These are phyloP conservation scores for Aspergillus homomorphus DNA, from an alignment of 495 filamentous ascomycete species.

Conservation along the genomic window DNA sequence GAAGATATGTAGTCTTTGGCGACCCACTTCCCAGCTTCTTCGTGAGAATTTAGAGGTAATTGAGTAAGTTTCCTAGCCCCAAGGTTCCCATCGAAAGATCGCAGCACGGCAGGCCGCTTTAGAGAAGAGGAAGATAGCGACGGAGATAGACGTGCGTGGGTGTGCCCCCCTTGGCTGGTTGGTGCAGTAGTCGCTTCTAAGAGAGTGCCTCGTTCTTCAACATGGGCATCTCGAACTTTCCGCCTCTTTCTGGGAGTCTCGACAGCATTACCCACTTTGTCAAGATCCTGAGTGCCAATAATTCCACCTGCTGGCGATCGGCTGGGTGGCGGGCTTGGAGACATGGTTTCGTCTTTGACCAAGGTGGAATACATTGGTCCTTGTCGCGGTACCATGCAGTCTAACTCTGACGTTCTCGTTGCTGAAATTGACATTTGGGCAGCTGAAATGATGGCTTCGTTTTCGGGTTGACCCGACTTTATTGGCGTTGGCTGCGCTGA, in stretches of 20 bases:
- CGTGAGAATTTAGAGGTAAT: slow-evolving; percentile 6
- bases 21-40: slow-evolving; percentile 13
- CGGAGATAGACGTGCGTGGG: not conserved
- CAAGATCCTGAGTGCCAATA: slow-evolving; percentile 64
- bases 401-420: slow-evolving; percentile 21
- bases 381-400: slow-evolving; percentile 13
- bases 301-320: slow-evolving; percentile 8
- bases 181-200: not conserved
- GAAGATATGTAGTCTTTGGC: slow-evolving; percentile 25
- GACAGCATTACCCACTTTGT: slow-evolving; percentile 60
- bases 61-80: slow-evolving; percentile 7
- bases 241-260: slow-evolving; percentile 63
- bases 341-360: slow-evolving; percentile 34
- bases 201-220: not conserved
- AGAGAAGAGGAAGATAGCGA: not conserved
- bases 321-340: slow-evolving; percentile 39
- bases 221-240: not conserved
- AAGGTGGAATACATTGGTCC: slow-evolving; percentile 21
- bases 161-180: not conserved
- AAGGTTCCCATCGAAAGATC: slow-evolving; percentile 24
- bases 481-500: slow-evolving; percentile 11
- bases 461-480: slow-evolving; percentile 16
- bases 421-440: slow-evolving; percentile 31
- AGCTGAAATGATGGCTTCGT: not conserved
- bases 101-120: slow-evolving; percentile 18